Conservation (phyloP, 768 basidiomycete species). For the Lactifluus hygrophoroides region DNA sequence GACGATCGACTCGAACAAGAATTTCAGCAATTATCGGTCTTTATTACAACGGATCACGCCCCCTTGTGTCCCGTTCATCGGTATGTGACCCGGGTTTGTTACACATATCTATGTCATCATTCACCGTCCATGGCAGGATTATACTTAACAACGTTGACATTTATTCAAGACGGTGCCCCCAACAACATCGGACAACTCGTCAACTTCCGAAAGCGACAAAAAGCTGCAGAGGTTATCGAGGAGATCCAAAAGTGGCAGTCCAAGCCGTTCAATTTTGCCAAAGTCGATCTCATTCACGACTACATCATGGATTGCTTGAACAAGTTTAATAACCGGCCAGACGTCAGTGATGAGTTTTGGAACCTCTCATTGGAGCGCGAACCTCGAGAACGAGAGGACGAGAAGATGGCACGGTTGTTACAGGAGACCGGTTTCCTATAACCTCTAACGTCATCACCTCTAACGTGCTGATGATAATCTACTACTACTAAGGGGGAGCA, state of each 20-base stretch:
- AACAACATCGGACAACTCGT: slow-evolving; percentile 77
- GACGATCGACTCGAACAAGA: slow-evolving; percentile 88
- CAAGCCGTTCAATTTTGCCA: slow-evolving; percentile 76
- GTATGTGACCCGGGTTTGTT: slow-evolving; percentile 36
- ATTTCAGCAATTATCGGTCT: slow-evolving; percentile 86
- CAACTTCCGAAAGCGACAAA: slow-evolving; percentile 94
- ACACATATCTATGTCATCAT: neutral
- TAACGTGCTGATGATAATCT: neutral
- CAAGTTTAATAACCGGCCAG: slow-evolving; percentile 57
- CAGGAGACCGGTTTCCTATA: slow-evolving; percentile 86
- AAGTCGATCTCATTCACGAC: slow-evolving; percentile 53
- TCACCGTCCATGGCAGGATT: slow-evolving; percentile 51
- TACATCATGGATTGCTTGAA: slow-evolving; percentile 77
- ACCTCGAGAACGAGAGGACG: slow-evolving; percentile 91
- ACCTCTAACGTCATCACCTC: too few relatives aligned
- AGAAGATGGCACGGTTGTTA: slow-evolving; percentile 86
- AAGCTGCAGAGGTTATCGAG: slow-evolving; percentile 91
- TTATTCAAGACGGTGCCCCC: slow-evolving; percentile 94
- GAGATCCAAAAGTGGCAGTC: slow-evolving; percentile 97
- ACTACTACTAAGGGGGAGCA: neutral
- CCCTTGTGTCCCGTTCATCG: slow-evolving; percentile 95
- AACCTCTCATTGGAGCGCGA: slow-evolving; percentile 78
- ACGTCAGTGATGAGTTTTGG: slow-evolving; percentile 76
- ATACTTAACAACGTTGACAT: slow-evolving; percentile 93
- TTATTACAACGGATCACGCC: slow-evolving; percentile 76